Percentiles rank a stretch among this genome's conserved stretches.
phyloP scores from a whole-genome alignment of 768 basidiomycete species.

The Pleurotus ostreatus region DNA sequence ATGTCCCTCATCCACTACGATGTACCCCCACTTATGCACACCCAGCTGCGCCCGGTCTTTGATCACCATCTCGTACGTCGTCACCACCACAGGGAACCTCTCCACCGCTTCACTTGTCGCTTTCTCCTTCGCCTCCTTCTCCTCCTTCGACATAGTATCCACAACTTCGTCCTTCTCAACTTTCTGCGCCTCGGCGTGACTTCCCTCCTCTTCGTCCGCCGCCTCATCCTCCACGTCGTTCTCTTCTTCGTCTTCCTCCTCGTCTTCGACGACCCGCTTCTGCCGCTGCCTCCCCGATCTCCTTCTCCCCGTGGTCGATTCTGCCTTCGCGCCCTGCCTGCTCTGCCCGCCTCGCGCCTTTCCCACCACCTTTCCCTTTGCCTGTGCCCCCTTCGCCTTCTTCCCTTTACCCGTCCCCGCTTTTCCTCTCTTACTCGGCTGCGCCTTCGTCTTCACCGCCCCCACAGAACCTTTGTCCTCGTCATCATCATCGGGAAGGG shows the following conservation, averaged over 20 bases:
- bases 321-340: background rate
- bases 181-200: background rate
- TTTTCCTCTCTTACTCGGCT: background rate
- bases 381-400: conserved; percentile 7
- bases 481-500: conserved; percentile 19
- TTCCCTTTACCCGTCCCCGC: conserved; percentile 16
- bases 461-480: conserved; percentile 9
- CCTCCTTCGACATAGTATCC: conserved; percentile 5
- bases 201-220: conserved; percentile 7
- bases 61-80: conserved; percentile 93
- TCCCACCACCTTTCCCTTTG: background rate
- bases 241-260: conserved; percentile 7
- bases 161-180: background rate
- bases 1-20: conserved; percentile 94
- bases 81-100: conserved; percentile 75
- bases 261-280: conserved; percentile 8
- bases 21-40: conserved; percentile 80
- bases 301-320: background rate
- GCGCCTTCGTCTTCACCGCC: conserved; percentile 9
- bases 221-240: conserved; percentile 10
- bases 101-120: background rate
- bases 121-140: background rate
- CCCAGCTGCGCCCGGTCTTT: conserved; percentile 63
- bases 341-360: background rate
- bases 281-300: background rate